Evolutionary conservation across 805 yeast genomes (phyloP), one percentile per base, ranked within the genome.

Genomic region (Tetrapisispora phaffii): DNA sequence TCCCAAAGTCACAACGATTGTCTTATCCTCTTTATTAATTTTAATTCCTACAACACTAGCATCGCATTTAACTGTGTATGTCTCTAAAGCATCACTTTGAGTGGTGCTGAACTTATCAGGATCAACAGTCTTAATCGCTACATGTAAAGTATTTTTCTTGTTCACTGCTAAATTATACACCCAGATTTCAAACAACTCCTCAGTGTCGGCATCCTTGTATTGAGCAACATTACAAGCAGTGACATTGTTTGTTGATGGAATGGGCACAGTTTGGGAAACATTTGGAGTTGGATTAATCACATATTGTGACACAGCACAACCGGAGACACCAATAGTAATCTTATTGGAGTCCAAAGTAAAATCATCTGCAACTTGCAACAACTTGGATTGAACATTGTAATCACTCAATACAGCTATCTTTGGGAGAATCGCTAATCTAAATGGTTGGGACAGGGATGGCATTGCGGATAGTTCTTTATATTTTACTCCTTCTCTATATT

Each of bases 271-370:
- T 29, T 54, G 56, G 3, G 59, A 50, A n/a, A 62, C 47, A 41
- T 58, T 64, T 17, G 68, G 68, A 1, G 67, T 60, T 26, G 68
- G 68, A 44, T 64, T 63, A 15, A 63, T 53, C 9, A 63, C 46
- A 46, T 59, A 64, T 45, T 64, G 65, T 15, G 62, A 56, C 22
- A 64, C 51, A 3, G 66, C 57, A 23, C 64, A 62, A 17, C 63
- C 66, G 1, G 66, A 62, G 10, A 64, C 53, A 36, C 66, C 67
- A 16, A 64, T 53, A 26, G 58, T 59, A n/a, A 64, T 49, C 29
- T 50, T 56, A 41, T 64, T 60, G 2, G 66, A 48, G 17, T 51
- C 42, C 17, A 53, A 47, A 31, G 47, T 34, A 28, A 52, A 50
- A 41, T 53, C 50, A 34, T 55, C 52, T 4, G 60, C 56, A 12